A percentile compares a stretch with the other conserved stretches of the same genome.
Conservation (phyloP, 176 grass and related monocot genomes). For the Pharus latifolius region DNA sequence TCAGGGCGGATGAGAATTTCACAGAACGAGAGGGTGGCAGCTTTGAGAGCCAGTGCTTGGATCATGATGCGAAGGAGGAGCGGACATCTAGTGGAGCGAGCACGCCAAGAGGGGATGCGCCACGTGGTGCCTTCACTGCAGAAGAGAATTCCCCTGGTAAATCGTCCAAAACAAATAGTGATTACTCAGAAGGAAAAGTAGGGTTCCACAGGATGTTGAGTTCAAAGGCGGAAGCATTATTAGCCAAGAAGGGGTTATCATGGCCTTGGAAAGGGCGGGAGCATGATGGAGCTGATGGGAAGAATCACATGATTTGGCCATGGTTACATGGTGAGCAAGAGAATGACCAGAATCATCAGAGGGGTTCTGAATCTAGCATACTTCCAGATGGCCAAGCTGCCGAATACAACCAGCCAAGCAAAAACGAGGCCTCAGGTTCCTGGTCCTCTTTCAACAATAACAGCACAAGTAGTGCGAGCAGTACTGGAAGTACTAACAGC, state of each 20-base stretch:
- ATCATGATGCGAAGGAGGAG: slow-evolving; percentile 62
- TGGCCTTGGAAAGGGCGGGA: slow-evolving; percentile 97
- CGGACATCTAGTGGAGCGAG: slow-evolving; percentile 48
- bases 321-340: slow-evolving; percentile 71
- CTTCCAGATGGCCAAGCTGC: slow-evolving; percentile 30
- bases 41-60: slow-evolving; percentile 39
- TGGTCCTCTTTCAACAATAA: slow-evolving; percentile 93
- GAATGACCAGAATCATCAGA: slow-evolving; percentile 37
- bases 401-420: slow-evolving; percentile 41
- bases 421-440: slow-evolving; percentile 65
- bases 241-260: slow-evolving; percentile 64
- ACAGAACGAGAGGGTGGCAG: slow-evolving; percentile 47
- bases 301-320: slow-evolving; percentile 48
- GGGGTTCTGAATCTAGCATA: slow-evolving; percentile 37
- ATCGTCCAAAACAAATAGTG: slow-evolving; percentile 31
- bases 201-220: slow-evolving; percentile 73
- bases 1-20: slow-evolving; percentile 47
- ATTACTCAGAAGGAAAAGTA: slow-evolving; percentile 65
- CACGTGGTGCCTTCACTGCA: slow-evolving; percentile 13
- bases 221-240: slow-evolving; percentile 88
- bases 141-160: slow-evolving; percentile 47
- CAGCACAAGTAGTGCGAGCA: slow-evolving; percentile 92
- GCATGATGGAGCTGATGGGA: slow-evolving; percentile 43
- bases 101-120: slow-evolving; percentile 52
- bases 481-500: slow-evolving; percentile 75